Evolutionary conservation across 805 yeast species (phyloP), one percentile per base, ranked within the genome.

Genomic region (Saccharomycopsis synnaedendra): DNA sequence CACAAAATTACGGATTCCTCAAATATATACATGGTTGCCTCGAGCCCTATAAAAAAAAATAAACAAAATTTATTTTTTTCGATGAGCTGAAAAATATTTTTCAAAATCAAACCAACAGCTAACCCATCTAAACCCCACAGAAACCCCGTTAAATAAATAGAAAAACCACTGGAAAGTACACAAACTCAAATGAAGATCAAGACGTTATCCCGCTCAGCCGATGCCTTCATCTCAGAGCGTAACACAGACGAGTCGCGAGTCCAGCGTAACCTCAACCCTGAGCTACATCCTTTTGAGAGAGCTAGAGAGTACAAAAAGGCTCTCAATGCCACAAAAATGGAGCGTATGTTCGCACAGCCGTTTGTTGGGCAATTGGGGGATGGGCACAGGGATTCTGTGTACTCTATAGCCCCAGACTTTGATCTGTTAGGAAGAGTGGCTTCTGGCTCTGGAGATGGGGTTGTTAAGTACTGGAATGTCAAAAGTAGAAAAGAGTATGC

Each of bases 271-370:
- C 68, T 93, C 57, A 82, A 90, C 60, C 96, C 98, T 1, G 93
- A 90, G 28, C 70, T 93, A 43, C 99, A 93, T 67, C 98, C 97
- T 0, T 90, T 93, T 59, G 97, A 93, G 66, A 73, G 97, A 57
- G 97, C 97, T 4, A 74, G 98, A 60, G 98, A 93, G 65, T 93
- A 93, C 60, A 85, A 97, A 19, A 77, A 89, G 55, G 97, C 97
- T 0, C 66, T 93, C 46, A 90, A 86, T 48, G 97, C 98, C 31
- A 89, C 97, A 10, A 93, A 93, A 62, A 64, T 93, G 67, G 97
- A 90, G 61, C 75, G 97, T 56, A 82, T 93, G 85, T 93, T 93
- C 74, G 97, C 99, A 0, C 89, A 89, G 60, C 99, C 99, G 3
- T 93, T 93, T 64, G 72, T 94, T 27, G 96, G 95, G 1, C 97